phyloP scores from a whole-genome alignment of 768 basidiomycete species.

The Exidia glandulosa region DNA sequence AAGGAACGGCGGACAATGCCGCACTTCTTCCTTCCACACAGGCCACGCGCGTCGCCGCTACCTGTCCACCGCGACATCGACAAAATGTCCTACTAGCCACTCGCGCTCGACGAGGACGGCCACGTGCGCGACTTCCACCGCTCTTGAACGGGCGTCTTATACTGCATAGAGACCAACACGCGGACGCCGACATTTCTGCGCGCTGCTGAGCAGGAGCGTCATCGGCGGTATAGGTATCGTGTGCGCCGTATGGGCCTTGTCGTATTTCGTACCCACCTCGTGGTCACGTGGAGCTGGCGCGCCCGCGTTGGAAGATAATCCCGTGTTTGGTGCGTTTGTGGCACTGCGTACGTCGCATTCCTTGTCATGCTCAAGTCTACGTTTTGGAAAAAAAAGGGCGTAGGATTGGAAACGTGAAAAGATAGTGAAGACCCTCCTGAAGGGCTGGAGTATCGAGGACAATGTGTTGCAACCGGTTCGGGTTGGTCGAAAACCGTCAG shows the following conservation, averaged over 20 bases:
- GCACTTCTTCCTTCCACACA: too few relatives aligned
- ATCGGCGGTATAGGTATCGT: not conserved
- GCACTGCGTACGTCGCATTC: not conserved
- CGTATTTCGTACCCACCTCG: not conserved
- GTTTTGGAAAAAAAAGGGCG: not conserved
- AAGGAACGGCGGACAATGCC: too few relatives aligned
- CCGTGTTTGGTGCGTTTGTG: not conserved
- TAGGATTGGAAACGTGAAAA: not conserved
- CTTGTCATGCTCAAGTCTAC: not conserved
- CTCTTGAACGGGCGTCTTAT: not conserved
- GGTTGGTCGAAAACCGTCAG: slow-evolving; percentile 34
- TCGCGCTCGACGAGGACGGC: not conserved
- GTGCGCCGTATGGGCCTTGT: not conserved
- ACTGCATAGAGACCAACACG: not conserved
- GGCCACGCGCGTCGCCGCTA: too few relatives aligned
- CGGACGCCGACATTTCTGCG: not conserved
- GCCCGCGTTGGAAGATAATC: not conserved
- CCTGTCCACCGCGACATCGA: too few relatives aligned
- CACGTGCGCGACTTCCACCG: not conserved
- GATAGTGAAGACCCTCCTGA: not conserved
- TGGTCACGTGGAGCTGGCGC: not conserved
- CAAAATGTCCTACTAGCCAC: not conserved
- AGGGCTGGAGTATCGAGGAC: slow-evolving; percentile 27
- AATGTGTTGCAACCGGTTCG: slow-evolving; percentile 57
- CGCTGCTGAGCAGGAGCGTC: not conserved